phyloP scores from a whole-genome alignment of 306 rosid genomes.

The Trichosanthes cucumerina region DNA sequence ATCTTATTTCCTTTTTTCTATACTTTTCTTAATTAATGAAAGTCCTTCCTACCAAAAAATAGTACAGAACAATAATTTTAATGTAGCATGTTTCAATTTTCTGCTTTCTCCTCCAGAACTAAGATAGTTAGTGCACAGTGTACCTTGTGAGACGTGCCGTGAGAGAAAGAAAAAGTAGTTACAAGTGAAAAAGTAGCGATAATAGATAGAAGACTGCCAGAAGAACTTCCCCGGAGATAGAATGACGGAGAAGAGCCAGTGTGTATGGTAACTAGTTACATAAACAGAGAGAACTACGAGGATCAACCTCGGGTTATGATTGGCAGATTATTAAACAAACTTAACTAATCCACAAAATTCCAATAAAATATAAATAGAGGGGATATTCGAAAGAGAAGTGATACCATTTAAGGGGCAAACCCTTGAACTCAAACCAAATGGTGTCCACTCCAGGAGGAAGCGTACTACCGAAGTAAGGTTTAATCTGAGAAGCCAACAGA shows the following conservation, averaged over 20 bases:
- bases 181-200: not conserved
- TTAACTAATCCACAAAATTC: not conserved
- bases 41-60: not conserved
- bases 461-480: slow-evolving; percentile 62
- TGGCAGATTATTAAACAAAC: not conserved
- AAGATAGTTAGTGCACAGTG: not conserved
- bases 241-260: not conserved
- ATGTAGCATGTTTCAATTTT: not conserved
- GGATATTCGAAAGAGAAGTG: not conserved
- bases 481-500: slow-evolving; percentile 56
- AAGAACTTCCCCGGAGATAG: not conserved
- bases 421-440: slow-evolving; percentile 88
- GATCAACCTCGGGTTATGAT: not conserved
- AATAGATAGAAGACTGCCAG: not conserved
- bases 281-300: not conserved
- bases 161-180: not conserved
- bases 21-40: not conserved
- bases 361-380: not conserved
- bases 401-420: slow-evolving; percentile 87
- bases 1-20: not conserved
- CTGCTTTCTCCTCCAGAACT: not conserved
- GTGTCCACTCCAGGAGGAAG: slow-evolving; percentile 89
- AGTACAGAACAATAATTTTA: not conserved
- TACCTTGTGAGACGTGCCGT: not conserved
- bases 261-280: not conserved